Percentiles rank a stretch among this genome's conserved stretches.
Conservation (phyloP, 805 yeast species). For the Starmerella vaccinii region DNA sequence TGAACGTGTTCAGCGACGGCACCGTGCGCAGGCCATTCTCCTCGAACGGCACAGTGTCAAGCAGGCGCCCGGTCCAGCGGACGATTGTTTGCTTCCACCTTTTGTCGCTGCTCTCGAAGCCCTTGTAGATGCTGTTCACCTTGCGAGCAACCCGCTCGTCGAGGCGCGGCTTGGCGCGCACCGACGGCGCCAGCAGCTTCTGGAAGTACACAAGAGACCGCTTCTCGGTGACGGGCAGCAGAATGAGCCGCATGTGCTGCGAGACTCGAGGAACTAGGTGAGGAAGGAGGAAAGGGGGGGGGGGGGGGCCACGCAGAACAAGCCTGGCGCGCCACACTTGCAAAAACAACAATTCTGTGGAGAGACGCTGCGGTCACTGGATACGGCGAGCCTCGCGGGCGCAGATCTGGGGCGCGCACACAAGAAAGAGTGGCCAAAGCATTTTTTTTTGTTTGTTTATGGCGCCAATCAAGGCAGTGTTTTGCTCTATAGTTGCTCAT, state of each 20-base stretch:
- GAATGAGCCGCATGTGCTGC: slow-evolving; percentile 44
- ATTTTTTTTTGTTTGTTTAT: too few relatives aligned
- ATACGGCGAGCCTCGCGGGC: not conserved
- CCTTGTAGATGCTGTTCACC: slow-evolving; percentile 54
- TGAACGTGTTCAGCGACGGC: slow-evolving; percentile 56
- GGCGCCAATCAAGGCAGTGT: too few relatives aligned
- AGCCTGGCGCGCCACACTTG: slow-evolving; percentile 1
- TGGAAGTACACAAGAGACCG: slow-evolving; percentile 61
- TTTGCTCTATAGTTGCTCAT: too few relatives aligned
- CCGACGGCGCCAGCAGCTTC: slow-evolving; percentile 36
- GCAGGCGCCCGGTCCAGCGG: slow-evolving; percentile 39
- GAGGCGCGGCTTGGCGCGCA: slow-evolving; percentile 31
- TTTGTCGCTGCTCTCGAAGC: slow-evolving; percentile 45
- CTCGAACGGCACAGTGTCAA: slow-evolving; percentile 65
- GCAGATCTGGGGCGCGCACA: not conserved
- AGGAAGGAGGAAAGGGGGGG: not conserved
- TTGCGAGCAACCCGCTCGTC: slow-evolving; percentile 39
- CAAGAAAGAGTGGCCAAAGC: too few relatives aligned
- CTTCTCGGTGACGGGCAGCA: slow-evolving; percentile 59
- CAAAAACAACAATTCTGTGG: not conserved
- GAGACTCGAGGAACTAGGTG: not conserved
- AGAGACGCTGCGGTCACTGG: not conserved
- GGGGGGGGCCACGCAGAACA: not conserved
- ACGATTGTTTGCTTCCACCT: slow-evolving; percentile 53
- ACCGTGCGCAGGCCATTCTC: slow-evolving; percentile 66